These are phyloP conservation scores for Exophiala phaeomuriformis DNA, from an alignment of 2,329 filamentous ascomycete genomes.

Conservation along the genomic window DNA sequence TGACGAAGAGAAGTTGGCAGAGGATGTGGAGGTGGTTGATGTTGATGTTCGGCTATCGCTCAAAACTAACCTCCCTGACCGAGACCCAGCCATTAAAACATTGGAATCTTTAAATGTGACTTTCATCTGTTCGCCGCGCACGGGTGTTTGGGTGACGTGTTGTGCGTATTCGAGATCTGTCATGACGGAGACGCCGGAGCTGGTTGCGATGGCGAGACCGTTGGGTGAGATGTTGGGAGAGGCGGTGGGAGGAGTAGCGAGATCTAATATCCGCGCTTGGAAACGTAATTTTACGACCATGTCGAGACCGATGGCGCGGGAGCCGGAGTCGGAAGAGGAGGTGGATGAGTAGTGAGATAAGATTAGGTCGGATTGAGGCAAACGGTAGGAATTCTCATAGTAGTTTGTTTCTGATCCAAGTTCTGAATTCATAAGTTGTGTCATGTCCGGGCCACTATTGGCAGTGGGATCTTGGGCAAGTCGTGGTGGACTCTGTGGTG, in stretches of 20 bases:
- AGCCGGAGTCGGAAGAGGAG: neutral
- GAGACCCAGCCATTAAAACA: constrained; percentile 21
- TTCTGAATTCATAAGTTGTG: too few species aligned
- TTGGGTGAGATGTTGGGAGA: neutral
- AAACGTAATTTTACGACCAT: neutral
- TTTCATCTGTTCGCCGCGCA: constrained; percentile 6
- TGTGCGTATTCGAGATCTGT: neutral
- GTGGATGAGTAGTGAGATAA: neutral
- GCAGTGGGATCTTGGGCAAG: neutral
- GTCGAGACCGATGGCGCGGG: neutral
- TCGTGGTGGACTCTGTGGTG: neutral
- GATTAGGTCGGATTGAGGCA: neutral
- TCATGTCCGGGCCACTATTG: neutral
- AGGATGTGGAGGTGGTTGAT: too few species aligned
- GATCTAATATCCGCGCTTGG: neutral
- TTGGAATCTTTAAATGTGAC: constrained; percentile 19
- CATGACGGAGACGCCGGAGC: neutral
- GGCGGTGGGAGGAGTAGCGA: neutral
- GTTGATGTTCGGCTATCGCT: constrained; percentile 13
- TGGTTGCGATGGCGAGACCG: neutral
- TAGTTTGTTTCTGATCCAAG: neutral
- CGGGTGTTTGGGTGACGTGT: neutral
- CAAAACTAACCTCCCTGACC: constrained; percentile 16
- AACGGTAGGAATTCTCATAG: too few species aligned
- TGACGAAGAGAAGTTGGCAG: neutral